Evolutionary conservation across 225 moss, liverwort and hornwort genomes (phyloP).

Genomic region (Sphagnum tenellum): DNA sequence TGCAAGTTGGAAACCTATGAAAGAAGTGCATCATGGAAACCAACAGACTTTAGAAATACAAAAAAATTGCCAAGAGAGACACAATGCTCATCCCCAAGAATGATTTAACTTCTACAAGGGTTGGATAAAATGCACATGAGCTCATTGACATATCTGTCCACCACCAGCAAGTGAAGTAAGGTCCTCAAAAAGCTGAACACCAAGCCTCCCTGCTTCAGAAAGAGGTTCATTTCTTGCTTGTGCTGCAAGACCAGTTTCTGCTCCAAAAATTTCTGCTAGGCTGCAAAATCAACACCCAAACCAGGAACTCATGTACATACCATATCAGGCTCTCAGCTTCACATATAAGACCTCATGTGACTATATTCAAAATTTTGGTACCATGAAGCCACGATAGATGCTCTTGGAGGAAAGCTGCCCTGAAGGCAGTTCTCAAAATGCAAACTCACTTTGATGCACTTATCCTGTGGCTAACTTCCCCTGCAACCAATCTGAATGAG

Average conservation of each 20-base stretch:
- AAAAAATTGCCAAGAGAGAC: not conserved
- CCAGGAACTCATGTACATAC: no score
- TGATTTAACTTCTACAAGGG: no score
- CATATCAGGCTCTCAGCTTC: no score
- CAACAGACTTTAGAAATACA: no score
- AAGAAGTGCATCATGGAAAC: no score
- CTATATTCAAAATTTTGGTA: no score
- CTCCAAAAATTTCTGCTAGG: slow-evolving; percentile 54
- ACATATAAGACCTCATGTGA: no score
- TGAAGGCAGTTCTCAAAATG: not conserved
- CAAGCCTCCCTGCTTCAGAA: slow-evolving; percentile 73
- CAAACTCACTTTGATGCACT: slow-evolving; percentile 39
- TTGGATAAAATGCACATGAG: no score
- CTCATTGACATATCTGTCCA: slow-evolving; percentile 34
- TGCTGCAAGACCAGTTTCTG: slow-evolving; percentile 45
- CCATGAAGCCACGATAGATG: no score
- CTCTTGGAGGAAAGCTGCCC: not conserved
- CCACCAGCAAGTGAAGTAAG: slow-evolving; percentile 85
- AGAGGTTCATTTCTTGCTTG: slow-evolving; percentile 43
- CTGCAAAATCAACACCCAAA: slow-evolving; percentile 22
- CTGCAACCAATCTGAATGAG: slow-evolving; percentile 77
- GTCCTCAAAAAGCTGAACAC: slow-evolving; percentile 86
- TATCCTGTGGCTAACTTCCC: slow-evolving; percentile 61
- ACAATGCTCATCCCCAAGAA: not conserved
- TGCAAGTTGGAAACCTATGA: no score